phyloP scores from a whole-genome alignment of 2,329 filamentous ascomycete species.

The Stagonosporopsis vannaccii region DNA sequence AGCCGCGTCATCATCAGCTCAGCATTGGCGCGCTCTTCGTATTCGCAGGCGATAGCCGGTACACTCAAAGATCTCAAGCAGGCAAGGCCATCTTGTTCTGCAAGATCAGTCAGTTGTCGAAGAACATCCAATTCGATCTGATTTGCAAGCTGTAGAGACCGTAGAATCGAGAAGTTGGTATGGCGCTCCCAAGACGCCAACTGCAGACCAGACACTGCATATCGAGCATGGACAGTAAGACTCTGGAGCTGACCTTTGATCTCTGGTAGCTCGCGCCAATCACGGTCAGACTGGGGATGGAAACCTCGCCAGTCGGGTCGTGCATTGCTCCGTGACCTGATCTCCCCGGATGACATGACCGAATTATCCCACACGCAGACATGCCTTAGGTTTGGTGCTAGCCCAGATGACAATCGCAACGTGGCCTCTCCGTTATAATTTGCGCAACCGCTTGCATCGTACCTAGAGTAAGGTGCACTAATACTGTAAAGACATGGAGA shows the following conservation, averaged over 20 bases:
- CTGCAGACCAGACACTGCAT: no score
- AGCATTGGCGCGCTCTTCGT: neutral
- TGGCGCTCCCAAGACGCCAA: neutral
- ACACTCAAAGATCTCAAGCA: neutral
- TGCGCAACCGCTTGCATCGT: no score
- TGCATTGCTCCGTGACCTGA: neutral
- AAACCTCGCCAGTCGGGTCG: conserved; percentile 1
- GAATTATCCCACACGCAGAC: neutral
- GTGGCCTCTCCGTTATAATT: conserved; percentile 3
- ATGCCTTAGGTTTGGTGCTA: neutral
- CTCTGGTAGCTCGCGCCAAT: no score
- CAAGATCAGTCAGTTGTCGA: neutral
- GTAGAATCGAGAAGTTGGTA: neutral
- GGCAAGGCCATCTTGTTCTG: neutral
- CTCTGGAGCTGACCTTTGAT: neutral
- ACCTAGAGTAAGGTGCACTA: no score
- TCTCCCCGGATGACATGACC: neutral
- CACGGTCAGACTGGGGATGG: conserved; percentile 1
- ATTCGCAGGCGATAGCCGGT: neutral
- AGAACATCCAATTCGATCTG: neutral
- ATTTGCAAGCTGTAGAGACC: neutral
- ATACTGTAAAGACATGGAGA: conserved; percentile 3
- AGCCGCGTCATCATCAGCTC: neutral
- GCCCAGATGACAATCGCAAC: neutral
- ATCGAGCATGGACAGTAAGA: neutral